These are phyloP conservation scores for Ramaria rubella DNA, from an alignment of 768 basidiomycete genomes.

Conservation along the genomic window DNA sequence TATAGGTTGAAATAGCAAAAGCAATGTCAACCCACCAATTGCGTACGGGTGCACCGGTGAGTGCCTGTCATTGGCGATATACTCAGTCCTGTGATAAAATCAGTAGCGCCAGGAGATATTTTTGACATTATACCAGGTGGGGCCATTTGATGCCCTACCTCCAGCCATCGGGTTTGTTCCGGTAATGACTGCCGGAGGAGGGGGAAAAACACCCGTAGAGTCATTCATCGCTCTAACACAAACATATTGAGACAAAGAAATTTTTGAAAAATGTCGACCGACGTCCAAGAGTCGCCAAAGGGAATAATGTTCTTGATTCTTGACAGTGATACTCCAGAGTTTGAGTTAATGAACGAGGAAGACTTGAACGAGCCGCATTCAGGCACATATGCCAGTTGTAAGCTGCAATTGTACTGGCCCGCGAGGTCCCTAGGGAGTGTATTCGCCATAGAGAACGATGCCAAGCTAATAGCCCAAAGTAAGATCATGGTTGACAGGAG, in stretches of 20 bases:
- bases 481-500: not conserved
- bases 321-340: not conserved
- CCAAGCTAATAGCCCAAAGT: not conserved
- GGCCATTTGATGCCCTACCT: constrained; percentile 5
- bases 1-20: not conserved
- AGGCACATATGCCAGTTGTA: not conserved
- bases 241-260: not conserved
- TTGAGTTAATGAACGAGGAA: constrained; percentile 1
- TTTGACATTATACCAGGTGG: not conserved
- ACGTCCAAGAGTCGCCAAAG: constrained; percentile 9
- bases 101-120: not conserved
- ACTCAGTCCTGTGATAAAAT: not conserved
- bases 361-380: constrained; percentile 2
- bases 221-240: constrained; percentile 5
- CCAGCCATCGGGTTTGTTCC: constrained; percentile 7
- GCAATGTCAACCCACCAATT: not conserved
- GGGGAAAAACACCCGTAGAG: constrained; percentile 6
- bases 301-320: constrained; percentile 4
- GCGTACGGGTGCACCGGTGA: constrained; percentile 1
- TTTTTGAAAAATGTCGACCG: not conserved
- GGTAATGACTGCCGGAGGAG: not conserved
- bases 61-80: constrained; percentile 1
- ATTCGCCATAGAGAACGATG: not conserved
- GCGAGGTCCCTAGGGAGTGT: not conserved
- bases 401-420: not conserved